A percentile compares a stretch with the other conserved stretches of the same genome.
Conservation (phyloP, 768 basidiomycete genomes). For the Termitomyces eurrhizus region DNA sequence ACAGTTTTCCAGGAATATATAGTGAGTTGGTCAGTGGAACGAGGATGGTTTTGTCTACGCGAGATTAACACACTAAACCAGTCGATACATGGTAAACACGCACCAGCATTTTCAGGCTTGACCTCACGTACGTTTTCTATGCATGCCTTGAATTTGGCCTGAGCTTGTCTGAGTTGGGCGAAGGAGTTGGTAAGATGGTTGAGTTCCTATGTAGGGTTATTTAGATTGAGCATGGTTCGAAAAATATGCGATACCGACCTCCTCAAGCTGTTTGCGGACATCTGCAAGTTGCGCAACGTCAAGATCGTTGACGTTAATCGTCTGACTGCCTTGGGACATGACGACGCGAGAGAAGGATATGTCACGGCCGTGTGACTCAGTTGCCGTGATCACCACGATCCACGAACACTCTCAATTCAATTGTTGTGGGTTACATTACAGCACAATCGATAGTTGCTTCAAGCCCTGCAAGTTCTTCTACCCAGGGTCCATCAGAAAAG, state of each 20-base stretch:
- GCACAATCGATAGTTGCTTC: not conserved
- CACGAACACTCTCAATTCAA: no score
- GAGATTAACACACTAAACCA: conserved; percentile 1
- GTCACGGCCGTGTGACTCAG: conserved; percentile 2
- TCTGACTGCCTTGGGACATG: conserved; percentile 53
- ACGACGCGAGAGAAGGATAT: conserved; percentile 19
- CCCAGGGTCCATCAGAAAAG: not conserved
- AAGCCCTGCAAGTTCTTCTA: not conserved
- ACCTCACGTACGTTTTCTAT: conserved; percentile 77
- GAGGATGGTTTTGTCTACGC: conserved; percentile 77
- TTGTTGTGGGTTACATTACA: not conserved
- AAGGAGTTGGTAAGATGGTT: conserved; percentile 90
- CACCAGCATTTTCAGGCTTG: conserved; percentile 64
- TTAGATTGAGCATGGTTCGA: not conserved
- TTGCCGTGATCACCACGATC: not conserved
- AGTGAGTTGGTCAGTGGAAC: conserved; percentile 94
- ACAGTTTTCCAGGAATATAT: conserved; percentile 90
- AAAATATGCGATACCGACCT: conserved; percentile 44
- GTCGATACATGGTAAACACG: conserved; percentile 6
- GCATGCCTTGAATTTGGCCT: conserved; percentile 88
- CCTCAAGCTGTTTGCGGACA: conserved; percentile 89
- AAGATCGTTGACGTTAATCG: conserved; percentile 78
- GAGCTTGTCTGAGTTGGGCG: conserved; percentile 88
- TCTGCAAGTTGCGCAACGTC: conserved; percentile 84
- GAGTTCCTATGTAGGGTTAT: conserved; percentile 62